Evolutionary conservation across 257 asterid genomes (phyloP).

Genomic region (Prunella vulgaris): DNA sequence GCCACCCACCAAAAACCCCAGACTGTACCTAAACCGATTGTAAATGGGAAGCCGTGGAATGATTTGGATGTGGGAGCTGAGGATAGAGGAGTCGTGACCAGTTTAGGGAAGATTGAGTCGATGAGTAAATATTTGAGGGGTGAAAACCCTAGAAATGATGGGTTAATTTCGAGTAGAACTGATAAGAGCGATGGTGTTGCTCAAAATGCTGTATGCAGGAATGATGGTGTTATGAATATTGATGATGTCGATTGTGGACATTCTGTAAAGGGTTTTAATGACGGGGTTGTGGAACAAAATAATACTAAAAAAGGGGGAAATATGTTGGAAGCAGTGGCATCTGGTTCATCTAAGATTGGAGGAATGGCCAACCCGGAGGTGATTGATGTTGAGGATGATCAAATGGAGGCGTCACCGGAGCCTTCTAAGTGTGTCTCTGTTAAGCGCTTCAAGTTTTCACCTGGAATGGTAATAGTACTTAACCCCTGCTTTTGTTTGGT

Average conservation of each 20-base stretch:
- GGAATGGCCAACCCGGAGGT: slow-evolving; percentile 33
- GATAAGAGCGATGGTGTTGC: slow-evolving; percentile 19
- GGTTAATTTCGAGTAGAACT: background rate
- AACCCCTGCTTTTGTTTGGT: background rate
- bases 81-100: slow-evolving; percentile 2
- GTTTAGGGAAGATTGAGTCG: slow-evolving; percentile 19
- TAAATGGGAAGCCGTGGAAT: slow-evolving; percentile 9
- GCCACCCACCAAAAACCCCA: slow-evolving; percentile 24
- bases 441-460: slow-evolving; percentile 91
- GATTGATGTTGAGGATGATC: slow-evolving; percentile 37
- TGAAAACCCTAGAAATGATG: slow-evolving; percentile 19
- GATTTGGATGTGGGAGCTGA: background rate
- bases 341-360: slow-evolving; percentile 28
- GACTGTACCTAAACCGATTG: slow-evolving; percentile 11
- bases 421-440: slow-evolving; percentile 41
- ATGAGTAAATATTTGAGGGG: slow-evolving; percentile 20
- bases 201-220: slow-evolving; percentile 15
- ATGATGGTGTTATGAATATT: background rate
- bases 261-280: slow-evolving; percentile 15
- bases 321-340: slow-evolving; percentile 26
- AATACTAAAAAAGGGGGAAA: slow-evolving; percentile 11
- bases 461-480: slow-evolving; percentile 71
- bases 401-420: slow-evolving; percentile 72
- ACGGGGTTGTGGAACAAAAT: slow-evolving; percentile 16
- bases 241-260: slow-evolving; percentile 1